Evolutionary conservation across 1,284 basidiomycete genomes (phyloP), one percentile per base, ranked within the genome.

Genomic region (Chiua sp.): DNA sequence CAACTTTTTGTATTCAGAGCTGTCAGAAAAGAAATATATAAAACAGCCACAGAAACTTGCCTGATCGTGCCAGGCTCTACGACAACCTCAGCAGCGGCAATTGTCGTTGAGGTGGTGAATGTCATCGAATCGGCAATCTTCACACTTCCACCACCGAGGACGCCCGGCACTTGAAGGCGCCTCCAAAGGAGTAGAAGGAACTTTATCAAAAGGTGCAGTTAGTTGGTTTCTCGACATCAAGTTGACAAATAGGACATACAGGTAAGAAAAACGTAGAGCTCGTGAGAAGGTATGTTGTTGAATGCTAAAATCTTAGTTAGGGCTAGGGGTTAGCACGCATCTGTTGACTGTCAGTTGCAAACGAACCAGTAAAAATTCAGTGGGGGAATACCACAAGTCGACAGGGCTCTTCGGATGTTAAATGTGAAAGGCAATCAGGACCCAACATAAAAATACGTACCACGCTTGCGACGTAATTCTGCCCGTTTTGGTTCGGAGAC

Each of bases 401-500:
- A 80, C 82, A 52, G 65, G 65, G 2, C 63, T 65, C 65, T 65
- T 10, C n/a, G n/a, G 23, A n/a, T n/a, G 20, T 68, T 66, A 75
- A 53, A 20, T 28, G 5, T 55, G 28, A 47, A 44, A 22, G 33
- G 42, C 22, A n/a, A 42, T 1, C 10, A 13, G 6, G 46, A 12
- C 15, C 20, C 8, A 28, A 35, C 3, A 22, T 30, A 59, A 3
- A 32, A 50, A 55, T 51, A 47, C 79, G 52, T 73, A 86, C 85
- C 49, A 85, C 81, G n/a, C 78, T 86, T 2, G 77, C 81, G 35
- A 88, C 72, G 63, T 82, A 89, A 72, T 87, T 91, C 61, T 79
- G 80, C 3, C 90, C 90, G 2, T 87, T 74, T 2, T 79, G 58
- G 66, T 88, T 84, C 16, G 92, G 81, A 1, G 86, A 74, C 1